Evolutionary conservation across 768 basidiomycete species (phyloP).

Genomic region (Macrocybe gigantea): DNA sequence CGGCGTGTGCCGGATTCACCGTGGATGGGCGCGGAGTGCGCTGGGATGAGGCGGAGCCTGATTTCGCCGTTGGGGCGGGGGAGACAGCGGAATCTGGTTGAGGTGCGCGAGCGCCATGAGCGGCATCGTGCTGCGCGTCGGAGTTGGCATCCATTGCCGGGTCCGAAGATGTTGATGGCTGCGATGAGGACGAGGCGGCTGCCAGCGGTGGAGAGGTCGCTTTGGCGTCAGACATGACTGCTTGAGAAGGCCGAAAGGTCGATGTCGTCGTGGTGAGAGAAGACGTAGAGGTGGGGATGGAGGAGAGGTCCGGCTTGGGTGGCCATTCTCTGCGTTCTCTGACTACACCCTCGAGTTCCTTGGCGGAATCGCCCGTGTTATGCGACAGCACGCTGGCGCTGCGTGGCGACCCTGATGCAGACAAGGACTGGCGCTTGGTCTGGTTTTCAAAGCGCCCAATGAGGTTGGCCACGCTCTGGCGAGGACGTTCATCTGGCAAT

Average conservation of each 20-base stretch:
- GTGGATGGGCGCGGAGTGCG: conserved; percentile 3
- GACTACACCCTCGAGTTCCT: conserved; percentile 40
- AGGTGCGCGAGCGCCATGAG: neutral
- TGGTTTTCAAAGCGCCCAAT: conserved; percentile 86
- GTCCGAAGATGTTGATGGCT: conserved; percentile 12
- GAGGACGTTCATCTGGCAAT: conserved; percentile 82
- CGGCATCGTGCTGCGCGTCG: no score
- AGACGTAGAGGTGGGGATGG: no score
- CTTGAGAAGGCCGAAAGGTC: no score
- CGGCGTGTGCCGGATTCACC: conserved; percentile 10
- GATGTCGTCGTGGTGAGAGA: no score
- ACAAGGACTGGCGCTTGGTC: conserved; percentile 54
- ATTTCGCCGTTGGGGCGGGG: conserved; percentile 10
- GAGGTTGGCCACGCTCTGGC: conserved; percentile 83
- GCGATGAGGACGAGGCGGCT: conserved; percentile 28
- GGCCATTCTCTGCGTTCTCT: conserved; percentile 80
- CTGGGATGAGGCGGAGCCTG: conserved; percentile 16
- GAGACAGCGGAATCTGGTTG: conserved; percentile 14
- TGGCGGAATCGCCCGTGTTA: conserved; percentile 54
- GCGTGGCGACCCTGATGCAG: conserved; percentile 39
- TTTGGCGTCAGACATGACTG: conserved; percentile 16
- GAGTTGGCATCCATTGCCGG: conserved; percentile 10
- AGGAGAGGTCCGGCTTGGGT: conserved; percentile 28
- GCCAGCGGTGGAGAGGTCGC: conserved; percentile 27
- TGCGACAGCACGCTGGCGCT: conserved; percentile 68